phyloP scores from a whole-genome alignment of 345 rosid species.

The Psidium friedrichsthalianum region DNA sequence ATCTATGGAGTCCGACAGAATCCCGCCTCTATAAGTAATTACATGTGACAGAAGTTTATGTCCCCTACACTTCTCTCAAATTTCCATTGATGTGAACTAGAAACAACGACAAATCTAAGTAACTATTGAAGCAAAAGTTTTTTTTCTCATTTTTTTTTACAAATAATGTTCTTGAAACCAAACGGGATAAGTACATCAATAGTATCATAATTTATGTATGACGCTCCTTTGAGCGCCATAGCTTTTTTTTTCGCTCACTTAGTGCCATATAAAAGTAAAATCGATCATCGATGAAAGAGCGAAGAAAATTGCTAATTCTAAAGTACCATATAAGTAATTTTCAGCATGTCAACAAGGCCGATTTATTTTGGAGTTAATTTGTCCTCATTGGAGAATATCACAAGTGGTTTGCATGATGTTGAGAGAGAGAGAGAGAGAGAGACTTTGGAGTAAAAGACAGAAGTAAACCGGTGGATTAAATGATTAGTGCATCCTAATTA shows the following conservation, averaged over 20 bases:
- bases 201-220: no score
- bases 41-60: not conserved
- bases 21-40: not conserved
- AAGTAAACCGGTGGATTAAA: not conserved
- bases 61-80: not conserved
- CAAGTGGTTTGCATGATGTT: not conserved
- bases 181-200: no score
- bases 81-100: not conserved
- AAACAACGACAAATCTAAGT: not conserved
- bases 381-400: not conserved
- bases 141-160: not conserved
- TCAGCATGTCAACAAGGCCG: not conserved
- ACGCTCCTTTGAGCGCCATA: no score
- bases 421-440: not conserved
- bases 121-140: not conserved
- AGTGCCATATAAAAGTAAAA: no score
- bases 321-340: not conserved
- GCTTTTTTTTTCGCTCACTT: no score
- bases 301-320: not conserved
- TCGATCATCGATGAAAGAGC: not conserved
- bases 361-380: not conserved
- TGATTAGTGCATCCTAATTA: not conserved
- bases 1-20: not conserved
- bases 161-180: not conserved
- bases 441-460: not conserved